Percentiles rank a stretch among this genome's conserved stretches.
Conservation (phyloP, 208 protist genomes). For the Acanthamoeba culbertsoni region DNA sequence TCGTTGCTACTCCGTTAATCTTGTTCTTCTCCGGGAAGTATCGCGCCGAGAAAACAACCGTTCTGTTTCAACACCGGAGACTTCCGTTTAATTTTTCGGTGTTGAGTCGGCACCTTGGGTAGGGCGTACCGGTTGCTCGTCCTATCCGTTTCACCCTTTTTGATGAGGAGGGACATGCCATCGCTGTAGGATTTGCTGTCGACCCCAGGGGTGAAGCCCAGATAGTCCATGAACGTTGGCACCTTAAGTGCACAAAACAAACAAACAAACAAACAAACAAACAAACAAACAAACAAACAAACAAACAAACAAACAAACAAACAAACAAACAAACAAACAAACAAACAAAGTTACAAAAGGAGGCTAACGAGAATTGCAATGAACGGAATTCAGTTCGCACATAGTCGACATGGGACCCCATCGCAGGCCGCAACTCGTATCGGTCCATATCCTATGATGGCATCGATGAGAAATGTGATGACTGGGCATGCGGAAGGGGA, state of each 20-base stretch:
- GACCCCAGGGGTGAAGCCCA: background rate
- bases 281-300: too few species aligned
- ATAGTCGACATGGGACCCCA: background rate
- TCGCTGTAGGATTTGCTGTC: background rate
- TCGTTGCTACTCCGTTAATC: background rate
- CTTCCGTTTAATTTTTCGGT: too few species aligned
- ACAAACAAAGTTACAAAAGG: too few species aligned
- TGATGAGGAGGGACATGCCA: conserved; percentile 14
- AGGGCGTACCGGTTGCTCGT: background rate
- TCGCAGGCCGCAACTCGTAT: background rate
- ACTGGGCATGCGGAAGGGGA: too few species aligned
- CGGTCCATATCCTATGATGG: background rate
- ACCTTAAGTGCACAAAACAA: too few species aligned
- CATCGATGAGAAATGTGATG: too few species aligned
- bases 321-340: too few species aligned
- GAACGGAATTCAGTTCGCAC: background rate
- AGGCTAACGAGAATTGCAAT: background rate
- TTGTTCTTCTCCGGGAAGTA: conserved; percentile 61
- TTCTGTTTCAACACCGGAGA: background rate
- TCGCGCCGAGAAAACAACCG: background rate
- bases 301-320: too few species aligned
- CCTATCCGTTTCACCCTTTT: background rate
- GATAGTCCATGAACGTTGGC: conserved; percentile 11
- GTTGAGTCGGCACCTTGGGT: too few species aligned
- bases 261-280: too few species aligned